These are phyloP conservation scores for Fusarium circinatum DNA, from an alignment of 2,329 filamentous ascomycete genomes.

Conservation along the genomic window DNA sequence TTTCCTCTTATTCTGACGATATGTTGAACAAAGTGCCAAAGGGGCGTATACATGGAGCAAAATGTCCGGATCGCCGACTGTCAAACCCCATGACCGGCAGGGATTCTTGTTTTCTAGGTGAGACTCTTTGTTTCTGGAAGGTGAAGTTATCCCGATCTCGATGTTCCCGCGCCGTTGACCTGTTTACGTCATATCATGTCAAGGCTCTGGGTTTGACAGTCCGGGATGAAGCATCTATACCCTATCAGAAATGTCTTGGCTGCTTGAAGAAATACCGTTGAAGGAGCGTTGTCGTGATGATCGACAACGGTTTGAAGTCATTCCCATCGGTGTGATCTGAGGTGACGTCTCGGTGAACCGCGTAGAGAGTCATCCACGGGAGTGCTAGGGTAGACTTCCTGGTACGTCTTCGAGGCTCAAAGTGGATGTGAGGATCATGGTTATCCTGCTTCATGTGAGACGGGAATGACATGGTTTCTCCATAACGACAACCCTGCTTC, in stretches of 20 bases:
- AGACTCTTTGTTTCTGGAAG: conserved; percentile 6
- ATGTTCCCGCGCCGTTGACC: conserved; percentile 1
- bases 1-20: background rate
- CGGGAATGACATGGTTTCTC: background rate
- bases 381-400: conserved; percentile 29
- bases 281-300: background rate
- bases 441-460: background rate
- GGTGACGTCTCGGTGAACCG: conserved; percentile 15
- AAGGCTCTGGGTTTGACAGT: conserved; percentile 13
- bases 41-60: conserved; percentile 19
- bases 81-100: conserved; percentile 1
- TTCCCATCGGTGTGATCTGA: conserved; percentile 10
- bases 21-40: background rate
- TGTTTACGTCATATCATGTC: conserved; percentile 30
- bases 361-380: conserved; percentile 12
- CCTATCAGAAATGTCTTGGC: conserved; percentile 7
- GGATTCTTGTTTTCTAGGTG: conserved; percentile 5
- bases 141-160: conserved; percentile 27
- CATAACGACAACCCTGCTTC: background rate
- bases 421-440: background rate
- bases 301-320: conserved; percentile 24
- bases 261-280: background rate
- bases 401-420: conserved; percentile 16
- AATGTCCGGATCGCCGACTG: conserved; percentile 14
- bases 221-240: conserved; percentile 11